Percentiles rank a stretch among this genome's conserved stretches.
These are phyloP conservation scores for Cetradonia linearis DNA, from an alignment of 495 filamentous ascomycete species.

Conservation along the genomic window DNA sequence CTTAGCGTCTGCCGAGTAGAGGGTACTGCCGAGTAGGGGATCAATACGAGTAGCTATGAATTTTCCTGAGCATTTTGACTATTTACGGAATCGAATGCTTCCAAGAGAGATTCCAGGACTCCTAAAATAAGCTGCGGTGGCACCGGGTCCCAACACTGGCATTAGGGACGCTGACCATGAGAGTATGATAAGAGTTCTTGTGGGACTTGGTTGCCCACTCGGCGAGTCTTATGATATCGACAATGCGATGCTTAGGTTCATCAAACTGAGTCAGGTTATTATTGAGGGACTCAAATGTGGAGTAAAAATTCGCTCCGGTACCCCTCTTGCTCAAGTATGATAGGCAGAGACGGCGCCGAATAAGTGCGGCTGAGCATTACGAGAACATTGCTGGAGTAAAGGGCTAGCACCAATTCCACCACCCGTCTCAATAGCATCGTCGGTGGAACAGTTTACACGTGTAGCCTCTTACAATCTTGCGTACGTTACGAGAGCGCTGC, in stretches of 20 bases:
- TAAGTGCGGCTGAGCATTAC: slow-evolving; percentile 9
- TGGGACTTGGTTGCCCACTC: not conserved
- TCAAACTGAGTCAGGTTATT: not conserved
- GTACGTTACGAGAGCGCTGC: slow-evolving; percentile 10
- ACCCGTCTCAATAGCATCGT: not conserved
- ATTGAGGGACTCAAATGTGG: not conserved
- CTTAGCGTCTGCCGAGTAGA: too few species aligned
- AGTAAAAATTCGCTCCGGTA: too few species aligned
- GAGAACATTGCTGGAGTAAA: not conserved
- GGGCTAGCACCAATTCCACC: not conserved
- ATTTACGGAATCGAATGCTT: not conserved
- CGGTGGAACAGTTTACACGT: not conserved
- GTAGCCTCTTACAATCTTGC: not conserved
- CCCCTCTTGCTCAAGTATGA: not conserved
- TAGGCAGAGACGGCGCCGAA: not conserved
- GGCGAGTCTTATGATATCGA: not conserved
- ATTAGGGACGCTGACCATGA: not conserved
- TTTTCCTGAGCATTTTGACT: not conserved
- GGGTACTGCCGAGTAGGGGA: too few species aligned
- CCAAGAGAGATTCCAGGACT: not conserved
- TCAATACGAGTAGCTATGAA: slow-evolving; percentile 4
- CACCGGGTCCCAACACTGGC: not conserved
- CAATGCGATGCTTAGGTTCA: too few species aligned
- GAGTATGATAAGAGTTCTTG: slow-evolving; percentile 3
- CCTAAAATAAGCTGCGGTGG: slow-evolving; percentile 8